Conservation (phyloP, 139 green algal genomes). For the Tetradesmus lagerheimii region DNA sequence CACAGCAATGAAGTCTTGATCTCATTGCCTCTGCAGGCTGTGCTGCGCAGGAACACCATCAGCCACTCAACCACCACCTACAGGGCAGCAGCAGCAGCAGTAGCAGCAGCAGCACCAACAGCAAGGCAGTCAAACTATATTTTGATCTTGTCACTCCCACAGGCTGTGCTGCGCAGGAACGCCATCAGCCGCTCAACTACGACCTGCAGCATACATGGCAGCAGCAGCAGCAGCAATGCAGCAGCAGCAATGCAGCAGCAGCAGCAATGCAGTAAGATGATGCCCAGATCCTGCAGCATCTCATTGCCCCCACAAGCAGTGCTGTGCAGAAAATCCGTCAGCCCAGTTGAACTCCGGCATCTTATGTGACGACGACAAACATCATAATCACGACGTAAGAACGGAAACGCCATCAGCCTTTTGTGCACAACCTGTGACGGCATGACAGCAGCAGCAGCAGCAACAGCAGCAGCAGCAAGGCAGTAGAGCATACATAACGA, state of each 20-base stretch:
- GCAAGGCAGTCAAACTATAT: background rate
- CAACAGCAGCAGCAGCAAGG: too few species aligned
- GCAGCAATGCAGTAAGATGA: too few species aligned
- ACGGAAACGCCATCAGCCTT: too few species aligned
- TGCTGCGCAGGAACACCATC: constrained; percentile 8
- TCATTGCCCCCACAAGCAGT: too few species aligned
- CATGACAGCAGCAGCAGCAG: too few species aligned
- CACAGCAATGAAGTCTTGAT: background rate
- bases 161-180: constrained; percentile 62
- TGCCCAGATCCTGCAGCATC: too few species aligned
- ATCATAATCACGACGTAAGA: too few species aligned
- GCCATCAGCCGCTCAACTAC: constrained; percentile 94
- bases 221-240: background rate
- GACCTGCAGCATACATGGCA: constrained; percentile 71
- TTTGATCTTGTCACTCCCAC: constrained; percentile 64
- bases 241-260: background rate
- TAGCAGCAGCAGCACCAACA: background rate
- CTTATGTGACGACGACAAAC: too few species aligned
- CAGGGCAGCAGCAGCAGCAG: background rate
- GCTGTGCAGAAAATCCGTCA: too few species aligned
- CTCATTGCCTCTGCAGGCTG: constrained; percentile 41
- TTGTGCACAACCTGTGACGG: too few species aligned
- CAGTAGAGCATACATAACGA: too few species aligned
- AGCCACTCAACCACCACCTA: background rate
- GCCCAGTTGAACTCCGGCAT: too few species aligned